phyloP scores from a whole-genome alignment of 2,329 filamentous ascomycete species.

The Colletotrichum sublineola region DNA sequence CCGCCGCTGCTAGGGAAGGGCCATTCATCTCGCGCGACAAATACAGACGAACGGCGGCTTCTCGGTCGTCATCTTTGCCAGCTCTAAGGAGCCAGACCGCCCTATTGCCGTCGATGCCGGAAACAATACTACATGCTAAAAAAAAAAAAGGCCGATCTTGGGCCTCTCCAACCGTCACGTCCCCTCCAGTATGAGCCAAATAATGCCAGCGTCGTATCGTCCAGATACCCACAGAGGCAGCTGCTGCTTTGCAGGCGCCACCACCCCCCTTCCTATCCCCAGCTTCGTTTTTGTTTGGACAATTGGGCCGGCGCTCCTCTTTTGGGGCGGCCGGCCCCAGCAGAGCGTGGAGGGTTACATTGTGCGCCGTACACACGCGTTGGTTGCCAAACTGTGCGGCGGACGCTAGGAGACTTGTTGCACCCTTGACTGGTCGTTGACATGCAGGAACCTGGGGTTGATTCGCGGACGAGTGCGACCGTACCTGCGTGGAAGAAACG shows the following conservation, averaged over 20 bases:
- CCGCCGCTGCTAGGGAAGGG: neutral
- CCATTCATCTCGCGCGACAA: neutral
- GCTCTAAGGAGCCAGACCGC: neutral
- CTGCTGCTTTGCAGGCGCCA: neutral
- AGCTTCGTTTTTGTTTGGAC: constrained; percentile 34
- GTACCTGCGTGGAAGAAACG: constrained; percentile 25
- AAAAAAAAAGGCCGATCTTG: neutral
- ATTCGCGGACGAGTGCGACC: constrained; percentile 11
- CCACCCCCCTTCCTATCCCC: neutral
- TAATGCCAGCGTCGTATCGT: constrained; percentile 13
- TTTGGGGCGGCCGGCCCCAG: neutral
- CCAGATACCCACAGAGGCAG: neutral
- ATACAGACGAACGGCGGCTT: neutral
- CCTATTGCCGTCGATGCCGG: neutral
- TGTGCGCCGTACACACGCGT: constrained; percentile 3
- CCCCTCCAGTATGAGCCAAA: constrained; percentile 19
- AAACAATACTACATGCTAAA: neutral
- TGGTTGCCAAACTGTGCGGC: constrained; percentile 7
- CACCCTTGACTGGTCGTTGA: constrained; percentile 27
- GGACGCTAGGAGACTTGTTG: constrained; percentile 29
- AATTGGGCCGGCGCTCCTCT: constrained; percentile 1
- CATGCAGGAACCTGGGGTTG: constrained; percentile 26
- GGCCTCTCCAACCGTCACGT: neutral
- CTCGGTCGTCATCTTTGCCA: neutral
- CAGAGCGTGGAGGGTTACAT: constrained; percentile 36